These are phyloP conservation scores for Penicillium maclennaniae DNA, from an alignment of 495 filamentous ascomycete genomes.

Conservation along the genomic window DNA sequence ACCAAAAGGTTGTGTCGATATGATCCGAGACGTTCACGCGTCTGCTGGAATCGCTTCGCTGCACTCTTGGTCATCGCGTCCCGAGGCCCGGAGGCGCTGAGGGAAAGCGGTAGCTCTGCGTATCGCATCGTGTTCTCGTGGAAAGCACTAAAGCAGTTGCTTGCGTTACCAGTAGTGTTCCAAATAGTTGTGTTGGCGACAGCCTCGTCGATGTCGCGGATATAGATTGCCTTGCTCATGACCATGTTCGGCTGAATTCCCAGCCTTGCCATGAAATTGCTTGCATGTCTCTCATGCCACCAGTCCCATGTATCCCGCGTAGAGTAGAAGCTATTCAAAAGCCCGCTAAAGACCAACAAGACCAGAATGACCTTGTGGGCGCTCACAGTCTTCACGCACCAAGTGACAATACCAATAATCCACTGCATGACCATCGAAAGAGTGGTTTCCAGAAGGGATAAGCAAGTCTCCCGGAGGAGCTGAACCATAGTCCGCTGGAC, in stretches of 20 bases:
- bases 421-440: constrained; percentile 71
- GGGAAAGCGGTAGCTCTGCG: constrained; percentile 23
- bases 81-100: constrained; percentile 32
- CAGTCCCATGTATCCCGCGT: constrained; percentile 64
- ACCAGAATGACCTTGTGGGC: constrained; percentile 72
- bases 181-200: constrained; percentile 43
- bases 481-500: constrained; percentile 61
- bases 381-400: constrained; percentile 63
- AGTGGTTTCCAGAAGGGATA: constrained; percentile 65
- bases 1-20: constrained; percentile 93
- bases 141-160: constrained; percentile 45
- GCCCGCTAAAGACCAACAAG: constrained; percentile 60
- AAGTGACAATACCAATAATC: constrained; percentile 58
- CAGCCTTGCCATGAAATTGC: constrained; percentile 70
- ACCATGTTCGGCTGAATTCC: constrained; percentile 73
- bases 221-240: constrained; percentile 81
- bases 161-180: constrained; percentile 31
- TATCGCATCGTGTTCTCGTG: constrained; percentile 38
- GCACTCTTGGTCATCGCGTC: constrained; percentile 53
- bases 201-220: constrained; percentile 75
- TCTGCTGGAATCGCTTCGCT: constrained; percentile 64
- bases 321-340: constrained; percentile 69
- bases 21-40: constrained; percentile 72
- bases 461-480: constrained; percentile 65
- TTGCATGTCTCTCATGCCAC: constrained; percentile 82